These are phyloP conservation scores for Irpex sp. DNA, from an alignment of 1,284 basidiomycete genomes.

Conservation along the genomic window DNA sequence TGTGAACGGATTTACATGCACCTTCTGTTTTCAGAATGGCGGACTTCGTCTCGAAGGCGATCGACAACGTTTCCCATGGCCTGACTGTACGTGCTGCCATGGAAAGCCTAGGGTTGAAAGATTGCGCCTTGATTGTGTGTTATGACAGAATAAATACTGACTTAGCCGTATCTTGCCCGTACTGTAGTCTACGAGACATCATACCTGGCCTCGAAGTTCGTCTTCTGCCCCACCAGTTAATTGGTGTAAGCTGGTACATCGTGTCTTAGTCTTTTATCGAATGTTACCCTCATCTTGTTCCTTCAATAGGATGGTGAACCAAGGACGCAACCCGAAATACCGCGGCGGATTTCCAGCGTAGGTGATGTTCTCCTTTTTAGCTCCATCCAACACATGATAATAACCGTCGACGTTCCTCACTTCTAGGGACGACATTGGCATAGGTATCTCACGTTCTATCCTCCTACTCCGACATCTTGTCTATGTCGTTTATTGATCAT, in stretches of 20 bases:
- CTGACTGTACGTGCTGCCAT: slow-evolving; percentile 48
- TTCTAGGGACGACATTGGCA: slow-evolving; percentile 98
- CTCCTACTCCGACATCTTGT: too few species aligned
- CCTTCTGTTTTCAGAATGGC: slow-evolving; percentile 38
- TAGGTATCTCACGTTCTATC: too few species aligned
- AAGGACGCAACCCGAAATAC: slow-evolving; percentile 43
- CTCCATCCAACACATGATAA: too few species aligned
- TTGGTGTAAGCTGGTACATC: slow-evolving; percentile 67
- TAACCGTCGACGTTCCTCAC: too few species aligned
- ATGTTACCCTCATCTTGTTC: too few species aligned
- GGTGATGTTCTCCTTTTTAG: slow-evolving; percentile 16
- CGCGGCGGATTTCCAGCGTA: slow-evolving; percentile 76
- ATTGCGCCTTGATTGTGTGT: too few species aligned
- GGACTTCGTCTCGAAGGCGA: slow-evolving; percentile 54
- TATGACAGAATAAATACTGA: too few species aligned
- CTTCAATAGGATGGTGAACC: slow-evolving; percentile 51
- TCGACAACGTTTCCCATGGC: slow-evolving; percentile 52
- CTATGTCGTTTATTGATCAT: too few species aligned
- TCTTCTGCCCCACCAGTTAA: slow-evolving; percentile 66
- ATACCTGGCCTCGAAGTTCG: slow-evolving; percentile 64
- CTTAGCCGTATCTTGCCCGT: too few species aligned
- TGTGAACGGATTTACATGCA: background rate
- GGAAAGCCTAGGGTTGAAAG: slow-evolving; percentile 44
- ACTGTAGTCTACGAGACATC: slow-evolving; percentile 44
- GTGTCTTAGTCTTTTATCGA: too few species aligned